Conservation (phyloP, 257 asterid species). For the Jacaranda copaia region DNA sequence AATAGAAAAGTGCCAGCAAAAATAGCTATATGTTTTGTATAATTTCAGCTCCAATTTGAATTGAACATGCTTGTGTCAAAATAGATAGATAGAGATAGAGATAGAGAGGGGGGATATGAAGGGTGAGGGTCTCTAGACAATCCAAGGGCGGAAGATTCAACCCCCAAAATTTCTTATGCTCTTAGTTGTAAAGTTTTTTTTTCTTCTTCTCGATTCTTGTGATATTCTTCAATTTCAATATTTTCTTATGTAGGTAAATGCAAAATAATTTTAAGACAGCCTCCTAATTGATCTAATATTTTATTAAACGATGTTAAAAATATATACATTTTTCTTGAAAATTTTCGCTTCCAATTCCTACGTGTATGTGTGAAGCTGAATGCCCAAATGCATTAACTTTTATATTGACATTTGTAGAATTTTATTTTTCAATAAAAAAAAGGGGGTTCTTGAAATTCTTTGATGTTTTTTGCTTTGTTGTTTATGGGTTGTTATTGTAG, state of each 20-base stretch:
- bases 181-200: slow-evolving; percentile 46
- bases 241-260: slow-evolving; percentile 1
- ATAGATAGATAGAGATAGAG: slow-evolving; percentile 19
- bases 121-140: slow-evolving; percentile 30
- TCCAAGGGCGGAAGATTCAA: slow-evolving; percentile 30
- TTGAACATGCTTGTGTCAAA: slow-evolving; percentile 30
- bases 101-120: no score
- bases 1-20: slow-evolving; percentile 25
- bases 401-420: slow-evolving; percentile 9
- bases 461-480: background rate
- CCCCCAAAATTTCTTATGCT: slow-evolving; percentile 35
- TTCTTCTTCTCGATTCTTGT: no score
- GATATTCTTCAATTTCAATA: slow-evolving; percentile 22
- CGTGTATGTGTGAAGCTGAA: background rate
- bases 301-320: slow-evolving; percentile 22
- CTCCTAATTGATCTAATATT: slow-evolving; percentile 9
- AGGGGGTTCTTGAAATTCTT: slow-evolving; percentile 3
- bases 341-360: background rate
- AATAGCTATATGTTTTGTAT: slow-evolving; percentile 24
- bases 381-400: background rate
- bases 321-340: slow-evolving; percentile 22
- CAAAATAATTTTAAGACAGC: slow-evolving; percentile 27
- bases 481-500: slow-evolving; percentile 10
- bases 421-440: background rate
- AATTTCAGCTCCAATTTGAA: slow-evolving; percentile 37